phyloP scores from a whole-genome alignment of 306 rosid species.

The Bauhinia variegata region DNA sequence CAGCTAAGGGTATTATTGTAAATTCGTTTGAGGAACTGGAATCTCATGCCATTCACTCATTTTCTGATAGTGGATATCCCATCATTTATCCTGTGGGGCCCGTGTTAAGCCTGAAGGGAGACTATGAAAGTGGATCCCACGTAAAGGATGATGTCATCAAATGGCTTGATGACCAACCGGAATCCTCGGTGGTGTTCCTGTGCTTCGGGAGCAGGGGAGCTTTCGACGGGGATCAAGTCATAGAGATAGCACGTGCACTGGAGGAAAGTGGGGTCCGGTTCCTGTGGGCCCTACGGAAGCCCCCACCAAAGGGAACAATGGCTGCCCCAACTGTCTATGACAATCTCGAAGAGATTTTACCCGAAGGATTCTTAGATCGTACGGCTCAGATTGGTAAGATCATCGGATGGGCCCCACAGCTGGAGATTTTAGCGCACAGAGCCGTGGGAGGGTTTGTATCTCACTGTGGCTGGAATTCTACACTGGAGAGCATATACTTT shows the following conservation, averaged over 20 bases:
- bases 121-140: neutral
- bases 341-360: constrained; percentile 21
- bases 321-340: neutral
- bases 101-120: constrained; percentile 34
- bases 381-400: constrained; percentile 46
- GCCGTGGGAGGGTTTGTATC: constrained; percentile 58
- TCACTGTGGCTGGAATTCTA: constrained; percentile 70
- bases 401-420: constrained; percentile 67
- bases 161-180: constrained; percentile 73
- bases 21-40: constrained; percentile 59
- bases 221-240: constrained; percentile 35
- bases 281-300: constrained; percentile 49
- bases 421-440: constrained; percentile 43
- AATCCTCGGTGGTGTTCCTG: constrained; percentile 62
- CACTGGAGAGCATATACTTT: constrained; percentile 49
- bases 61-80: neutral
- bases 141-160: constrained; percentile 17
- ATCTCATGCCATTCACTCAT: constrained; percentile 38
- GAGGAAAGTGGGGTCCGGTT: constrained; percentile 37
- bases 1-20: constrained; percentile 49
- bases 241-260: constrained; percentile 38
- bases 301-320: constrained; percentile 29
- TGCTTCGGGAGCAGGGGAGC: constrained; percentile 48
- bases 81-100: constrained; percentile 66
- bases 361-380: constrained; percentile 57